Evolutionary conservation across 1,284 basidiomycete species (phyloP).

Genomic region (Bjerkandera adusta): DNA sequence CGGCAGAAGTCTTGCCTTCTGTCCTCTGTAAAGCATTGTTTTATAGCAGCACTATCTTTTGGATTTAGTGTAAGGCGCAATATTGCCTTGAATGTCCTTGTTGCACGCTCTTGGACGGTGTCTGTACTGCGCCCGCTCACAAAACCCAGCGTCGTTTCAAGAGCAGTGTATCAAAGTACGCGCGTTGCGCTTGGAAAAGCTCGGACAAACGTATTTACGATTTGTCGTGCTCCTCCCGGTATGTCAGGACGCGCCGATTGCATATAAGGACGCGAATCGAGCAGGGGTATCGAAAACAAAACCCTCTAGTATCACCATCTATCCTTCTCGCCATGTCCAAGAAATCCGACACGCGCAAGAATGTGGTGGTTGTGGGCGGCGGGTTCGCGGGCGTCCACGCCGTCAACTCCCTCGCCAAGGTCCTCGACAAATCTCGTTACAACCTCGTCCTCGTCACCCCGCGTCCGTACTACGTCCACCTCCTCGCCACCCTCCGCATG

Average conservation of each 20-base stretch:
- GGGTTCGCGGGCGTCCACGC: conserved; percentile 31
- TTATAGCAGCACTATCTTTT: too few relatives aligned
- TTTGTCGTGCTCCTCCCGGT: neutral
- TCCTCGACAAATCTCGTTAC: conserved; percentile 34
- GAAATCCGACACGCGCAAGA: conserved; percentile 22
- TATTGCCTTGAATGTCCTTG: too few relatives aligned
- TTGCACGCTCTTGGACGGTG: too few relatives aligned
- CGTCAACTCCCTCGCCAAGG: conserved; percentile 31
- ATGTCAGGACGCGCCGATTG: too few relatives aligned
- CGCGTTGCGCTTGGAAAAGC: neutral
- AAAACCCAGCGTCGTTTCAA: neutral
- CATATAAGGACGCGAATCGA: neutral
- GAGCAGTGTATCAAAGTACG: neutral
- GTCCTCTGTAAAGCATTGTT: too few relatives aligned
- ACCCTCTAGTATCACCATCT: neutral
- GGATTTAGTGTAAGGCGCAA: too few relatives aligned
- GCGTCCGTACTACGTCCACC: conserved; percentile 32
- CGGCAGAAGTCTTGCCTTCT: too few relatives aligned
- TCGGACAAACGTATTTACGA: neutral
- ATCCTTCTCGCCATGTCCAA: conserved; percentile 22
- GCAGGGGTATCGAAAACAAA: neutral
- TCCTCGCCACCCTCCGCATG: conserved; percentile 34
- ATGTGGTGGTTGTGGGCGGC: conserved; percentile 38
- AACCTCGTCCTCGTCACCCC: conserved; percentile 35
- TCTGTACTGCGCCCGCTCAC: too few relatives aligned